Evolutionary conservation across 768 basidiomycete species (phyloP).

Genomic region (Lactarius hengduanensis): DNA sequence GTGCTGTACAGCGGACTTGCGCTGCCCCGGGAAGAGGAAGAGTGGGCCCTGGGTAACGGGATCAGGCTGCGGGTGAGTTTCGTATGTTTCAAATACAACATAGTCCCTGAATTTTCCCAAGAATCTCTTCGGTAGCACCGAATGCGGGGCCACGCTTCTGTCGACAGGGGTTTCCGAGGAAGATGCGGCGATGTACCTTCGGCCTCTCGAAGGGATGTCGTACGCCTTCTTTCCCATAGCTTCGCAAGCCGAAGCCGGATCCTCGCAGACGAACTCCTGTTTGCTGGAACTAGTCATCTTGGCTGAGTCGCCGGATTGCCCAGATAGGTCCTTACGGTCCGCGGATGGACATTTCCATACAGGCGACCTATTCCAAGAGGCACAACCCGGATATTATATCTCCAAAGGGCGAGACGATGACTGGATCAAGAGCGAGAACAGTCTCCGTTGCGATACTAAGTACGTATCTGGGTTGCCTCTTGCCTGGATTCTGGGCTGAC

Average conservation of each 20-base stretch:
- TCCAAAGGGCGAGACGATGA: slow-evolving; percentile 77
- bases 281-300: slow-evolving; percentile 72
- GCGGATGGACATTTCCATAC: slow-evolving; percentile 75
- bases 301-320: slow-evolving; percentile 66
- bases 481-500: neutral
- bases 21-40: slow-evolving; percentile 64
- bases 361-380: slow-evolving; percentile 76
- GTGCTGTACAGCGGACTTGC: slow-evolving; percentile 66
- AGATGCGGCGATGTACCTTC: slow-evolving; percentile 50
- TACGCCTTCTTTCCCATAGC: slow-evolving; percentile 68
- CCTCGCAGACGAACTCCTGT: slow-evolving; percentile 46
- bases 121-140: slow-evolving; percentile 83
- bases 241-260: slow-evolving; percentile 31
- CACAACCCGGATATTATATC: slow-evolving; percentile 53
- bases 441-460: slow-evolving; percentile 76
- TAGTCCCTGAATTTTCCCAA: slow-evolving; percentile 36
- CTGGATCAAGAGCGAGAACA: slow-evolving; percentile 83
- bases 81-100: slow-evolving; percentile 21
- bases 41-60: slow-evolving; percentile 63
- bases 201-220: slow-evolving; percentile 56
- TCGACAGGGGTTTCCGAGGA: slow-evolving; percentile 53
- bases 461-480: slow-evolving; percentile 32
- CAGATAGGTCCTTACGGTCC: slow-evolving; percentile 53
- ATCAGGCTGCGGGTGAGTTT: slow-evolving; percentile 59
- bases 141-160: slow-evolving; percentile 70